Evolutionary conservation across 2,329 filamentous ascomycete genomes (phyloP).

Genomic region (Xylariales sp.): DNA sequence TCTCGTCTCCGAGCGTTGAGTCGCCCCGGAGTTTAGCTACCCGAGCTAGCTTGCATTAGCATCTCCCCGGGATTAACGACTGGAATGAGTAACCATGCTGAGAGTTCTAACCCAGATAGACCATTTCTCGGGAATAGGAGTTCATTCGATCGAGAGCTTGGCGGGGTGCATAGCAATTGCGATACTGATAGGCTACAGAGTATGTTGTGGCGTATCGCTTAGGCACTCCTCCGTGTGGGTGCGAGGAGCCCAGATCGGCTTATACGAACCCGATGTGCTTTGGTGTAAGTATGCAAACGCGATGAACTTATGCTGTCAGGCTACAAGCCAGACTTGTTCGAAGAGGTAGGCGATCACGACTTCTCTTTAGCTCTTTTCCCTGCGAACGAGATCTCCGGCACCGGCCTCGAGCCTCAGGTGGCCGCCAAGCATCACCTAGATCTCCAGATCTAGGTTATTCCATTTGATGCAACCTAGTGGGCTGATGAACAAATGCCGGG

Average conservation of each 20-base stretch:
- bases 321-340: too few relatives aligned
- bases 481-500: constrained; percentile 26
- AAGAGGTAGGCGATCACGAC: too few relatives aligned
- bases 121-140: neutral
- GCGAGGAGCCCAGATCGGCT: neutral
- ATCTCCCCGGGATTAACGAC: neutral
- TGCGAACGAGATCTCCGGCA: too few relatives aligned
- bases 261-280: neutral
- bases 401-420: too few relatives aligned
- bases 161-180: neutral
- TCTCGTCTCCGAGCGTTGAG: constrained; percentile 13
- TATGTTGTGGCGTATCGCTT: neutral
- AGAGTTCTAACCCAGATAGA: neutral
- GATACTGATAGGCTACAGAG: neutral
- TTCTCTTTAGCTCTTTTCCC: too few relatives aligned
- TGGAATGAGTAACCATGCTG: neutral
- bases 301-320: too few relatives aligned
- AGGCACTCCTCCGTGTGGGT: neutral
- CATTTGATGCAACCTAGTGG: constrained; percentile 7
- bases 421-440: neutral
- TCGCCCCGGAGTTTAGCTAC: constrained; percentile 16
- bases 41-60: constrained; percentile 1
- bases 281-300: neutral
- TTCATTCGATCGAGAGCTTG: neutral
- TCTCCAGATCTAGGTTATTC: constrained; percentile 15